These are phyloP conservation scores for Globisporangium viniferum DNA, from an alignment of 352 stramenopile genomes.

Conservation along the genomic window DNA sequence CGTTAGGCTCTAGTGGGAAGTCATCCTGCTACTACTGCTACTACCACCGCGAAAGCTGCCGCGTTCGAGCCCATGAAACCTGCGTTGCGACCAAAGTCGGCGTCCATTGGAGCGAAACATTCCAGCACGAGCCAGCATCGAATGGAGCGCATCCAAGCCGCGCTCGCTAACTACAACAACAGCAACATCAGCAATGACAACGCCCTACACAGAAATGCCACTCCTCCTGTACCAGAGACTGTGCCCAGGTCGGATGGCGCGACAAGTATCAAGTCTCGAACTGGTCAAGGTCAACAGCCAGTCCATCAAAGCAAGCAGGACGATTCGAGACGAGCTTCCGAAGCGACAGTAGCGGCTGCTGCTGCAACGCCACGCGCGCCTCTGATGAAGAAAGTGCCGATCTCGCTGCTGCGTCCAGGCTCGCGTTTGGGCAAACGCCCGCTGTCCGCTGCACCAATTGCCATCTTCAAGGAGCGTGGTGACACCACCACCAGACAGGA, in stretches of 20 bases:
- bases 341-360: background rate
- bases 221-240: background rate
- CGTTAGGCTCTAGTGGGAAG: background rate
- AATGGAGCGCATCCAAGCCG: slow-evolving; percentile 32
- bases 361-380: background rate
- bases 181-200: background rate
- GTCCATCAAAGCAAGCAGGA: slow-evolving; percentile 11
- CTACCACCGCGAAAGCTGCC: background rate
- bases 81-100: slow-evolving; percentile 40
- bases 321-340: slow-evolving; percentile 4
- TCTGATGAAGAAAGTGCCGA: slow-evolving; percentile 2
- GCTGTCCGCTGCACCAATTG: slow-evolving; percentile 11
- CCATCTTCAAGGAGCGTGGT: slow-evolving; percentile 10
- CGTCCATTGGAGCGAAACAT: slow-evolving; percentile 12
- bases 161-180: slow-evolving; percentile 14
- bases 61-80: slow-evolving; percentile 21
- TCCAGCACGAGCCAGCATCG: slow-evolving; percentile 31
- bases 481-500: background rate
- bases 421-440: slow-evolving; percentile 10
- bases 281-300: slow-evolving; percentile 12
- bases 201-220: too few species aligned
- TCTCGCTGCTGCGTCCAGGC: slow-evolving; percentile 8
- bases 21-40: too few species aligned
- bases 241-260: background rate
- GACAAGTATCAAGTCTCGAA: too few species aligned